Evolutionary conservation across 2,329 filamentous ascomycete species (phyloP), one percentile per base, ranked within the genome.

Genomic region (Beauveria bassiana): DNA sequence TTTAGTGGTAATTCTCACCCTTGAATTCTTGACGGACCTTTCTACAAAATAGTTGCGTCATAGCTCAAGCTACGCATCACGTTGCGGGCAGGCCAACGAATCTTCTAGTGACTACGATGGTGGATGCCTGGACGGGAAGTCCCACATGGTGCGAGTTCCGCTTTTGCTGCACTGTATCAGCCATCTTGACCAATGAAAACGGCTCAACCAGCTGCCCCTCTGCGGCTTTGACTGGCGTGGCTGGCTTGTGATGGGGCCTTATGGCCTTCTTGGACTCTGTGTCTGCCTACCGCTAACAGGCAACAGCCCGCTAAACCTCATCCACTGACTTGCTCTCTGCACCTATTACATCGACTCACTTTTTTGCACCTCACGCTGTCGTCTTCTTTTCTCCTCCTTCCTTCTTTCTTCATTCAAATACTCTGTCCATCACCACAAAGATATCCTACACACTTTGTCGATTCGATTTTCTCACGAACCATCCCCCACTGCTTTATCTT

Each of bases 101-200:
- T 61, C 66, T 68, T 68, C 66, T 62, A 68, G 66, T 67, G 65
- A 59, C 66, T 59, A 40, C 62, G 5, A 62, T 40, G 34, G 31
- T 34, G 31, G 31, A 34, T 34, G 26, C 38, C 22, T 22, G 12
- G 24, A 52, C 31, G 46, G 42, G 24, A 38, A 22, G 56, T 16
- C 34, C 56, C 60, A 53, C 53, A 45, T 16, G 46, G n/a, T 22
- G 34, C 8, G 28, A 7, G n/a, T 24, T 16, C 51, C 59, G 26
- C n/a, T 43, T 50, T 49, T 61, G 24, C 24, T 14, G 18, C 28
- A n/a, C 14, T 34, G 26, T 18, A 46, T 28, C 8, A 8, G 20
- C 20, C 8, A 18, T 26, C 20, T 42, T 40, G 20, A 20, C 50
- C 51, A 45, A 24, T 47, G 34, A 38, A 38, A 38, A 38, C 1